These are phyloP conservation scores for Chlorella ohadii DNA, from an alignment of 139 green algal species.

Conservation along the genomic window DNA sequence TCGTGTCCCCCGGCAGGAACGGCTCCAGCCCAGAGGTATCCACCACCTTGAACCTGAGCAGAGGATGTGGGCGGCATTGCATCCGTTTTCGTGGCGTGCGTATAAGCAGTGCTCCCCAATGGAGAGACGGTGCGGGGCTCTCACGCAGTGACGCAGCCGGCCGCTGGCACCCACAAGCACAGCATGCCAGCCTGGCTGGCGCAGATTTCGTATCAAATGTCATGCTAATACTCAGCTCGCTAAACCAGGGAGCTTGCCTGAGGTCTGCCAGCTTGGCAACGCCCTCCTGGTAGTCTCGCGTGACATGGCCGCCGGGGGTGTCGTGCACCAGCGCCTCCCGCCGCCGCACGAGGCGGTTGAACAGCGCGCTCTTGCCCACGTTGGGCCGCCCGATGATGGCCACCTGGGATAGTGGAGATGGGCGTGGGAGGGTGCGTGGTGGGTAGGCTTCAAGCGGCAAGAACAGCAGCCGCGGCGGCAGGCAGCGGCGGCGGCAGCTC, in stretches of 20 bases:
- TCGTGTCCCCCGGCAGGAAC: conserved; percentile 36
- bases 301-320: conserved; percentile 93
- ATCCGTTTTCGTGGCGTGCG: too few species aligned
- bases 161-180: too few species aligned
- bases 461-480: not conserved
- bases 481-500: not conserved
- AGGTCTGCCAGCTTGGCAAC: conserved; percentile 83
- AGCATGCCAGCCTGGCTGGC: too few species aligned
- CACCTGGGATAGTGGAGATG: conserved; percentile 50
- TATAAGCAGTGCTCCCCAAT: too few species aligned
- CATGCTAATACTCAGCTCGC: not conserved
- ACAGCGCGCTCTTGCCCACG: conserved; percentile 93
- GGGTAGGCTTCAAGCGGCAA: not conserved
- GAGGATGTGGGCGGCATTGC: not conserved
- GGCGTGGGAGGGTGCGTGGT: not conserved
- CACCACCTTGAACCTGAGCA: conserved; percentile 70
- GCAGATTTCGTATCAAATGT: not conserved
- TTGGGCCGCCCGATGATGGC: conserved; percentile 88
- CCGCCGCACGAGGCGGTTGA: conserved; percentile 81
- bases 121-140: too few species aligned
- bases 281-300: conserved; percentile 89
- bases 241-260: not conserved
- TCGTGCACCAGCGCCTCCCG: conserved; percentile 84
- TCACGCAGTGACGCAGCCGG: too few species aligned
- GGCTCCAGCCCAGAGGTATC: conserved; percentile 95